A percentile compares a stretch with the other conserved stretches of the same genome.
phyloP scores from a whole-genome alignment of 139 green algal genomes.

The Chlorella sp. region DNA sequence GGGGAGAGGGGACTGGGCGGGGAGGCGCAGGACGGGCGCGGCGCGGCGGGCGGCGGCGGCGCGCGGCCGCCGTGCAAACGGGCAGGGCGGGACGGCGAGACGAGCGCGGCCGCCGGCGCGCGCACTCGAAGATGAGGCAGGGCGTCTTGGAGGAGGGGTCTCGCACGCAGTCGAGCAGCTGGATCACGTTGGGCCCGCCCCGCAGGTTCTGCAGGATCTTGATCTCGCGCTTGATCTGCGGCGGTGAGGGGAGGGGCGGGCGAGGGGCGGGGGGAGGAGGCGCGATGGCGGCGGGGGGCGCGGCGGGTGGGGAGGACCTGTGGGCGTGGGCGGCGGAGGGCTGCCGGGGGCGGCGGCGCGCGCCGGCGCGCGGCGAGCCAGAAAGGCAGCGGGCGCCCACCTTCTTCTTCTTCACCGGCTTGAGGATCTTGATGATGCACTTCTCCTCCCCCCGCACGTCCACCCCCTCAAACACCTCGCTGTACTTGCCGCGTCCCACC shows the following conservation, averaged over 20 bases:
- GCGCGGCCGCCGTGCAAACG: too few species aligned
- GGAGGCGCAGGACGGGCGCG: too few species aligned
- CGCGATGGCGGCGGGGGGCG: background rate
- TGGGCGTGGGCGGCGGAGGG: too few species aligned
- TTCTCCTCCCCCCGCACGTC: conserved; percentile 70
- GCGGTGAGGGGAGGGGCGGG: background rate
- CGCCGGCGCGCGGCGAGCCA: background rate
- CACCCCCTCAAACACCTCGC: conserved; percentile 98
- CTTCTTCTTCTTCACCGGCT: conserved; percentile 99
- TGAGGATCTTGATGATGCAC: conserved; percentile 98
- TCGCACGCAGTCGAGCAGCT: conserved; percentile 94
- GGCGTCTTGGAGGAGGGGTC: conserved; percentile 94
- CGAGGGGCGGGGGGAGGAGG: background rate
- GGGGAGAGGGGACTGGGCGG: too few species aligned
- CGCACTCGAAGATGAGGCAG: conserved; percentile 96
- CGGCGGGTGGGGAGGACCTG: background rate
- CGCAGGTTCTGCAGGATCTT: conserved; percentile 97
- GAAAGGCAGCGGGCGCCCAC: conserved; percentile 14
- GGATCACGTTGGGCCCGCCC: conserved; percentile 98
- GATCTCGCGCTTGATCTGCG: conserved; percentile 96
- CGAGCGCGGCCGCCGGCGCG: too few species aligned
- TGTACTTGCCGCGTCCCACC: conserved; percentile 98
- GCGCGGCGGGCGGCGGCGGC: too few species aligned
- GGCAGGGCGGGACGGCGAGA: too few species aligned
- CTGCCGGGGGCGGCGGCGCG: too few species aligned